Base-by-base conservation (phyloP, 345 rosid species). In the Eucalyptus tenuipes region DNA sequence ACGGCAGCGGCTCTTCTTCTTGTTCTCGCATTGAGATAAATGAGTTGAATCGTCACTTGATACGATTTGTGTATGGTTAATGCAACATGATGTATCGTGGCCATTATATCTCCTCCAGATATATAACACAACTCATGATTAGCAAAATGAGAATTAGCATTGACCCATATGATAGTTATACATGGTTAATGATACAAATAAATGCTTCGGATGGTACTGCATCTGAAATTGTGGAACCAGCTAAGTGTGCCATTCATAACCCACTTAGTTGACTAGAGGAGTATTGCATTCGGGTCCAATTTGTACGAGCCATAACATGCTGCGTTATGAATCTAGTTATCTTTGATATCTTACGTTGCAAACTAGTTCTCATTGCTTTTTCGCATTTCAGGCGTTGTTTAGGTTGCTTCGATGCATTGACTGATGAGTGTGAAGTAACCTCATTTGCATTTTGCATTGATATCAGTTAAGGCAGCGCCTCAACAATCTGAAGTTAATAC, bases 401-500 rank as follows among this genome's bases (percentile, higher is more conserved):
- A 85, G 55, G 47, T 75, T 75, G 82, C 47, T 37, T 75, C 29
- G 4, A n/a, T 86, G 29, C 27, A n/a, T 40, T 20, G 82, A 40
- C 82, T 37, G 50, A 88, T 13, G 48, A 88, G 85, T 48, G n/a
- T 40, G 82, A 71, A 71, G 81, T 71, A 71, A 75, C 82, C 45
- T 75, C 15, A 37, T 40, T 75, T 75, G 82, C 47, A 75, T 75
- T 75, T 75, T 75, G 29, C 47, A 40, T 89, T 92, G 89, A 90
- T 91, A 79, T 37, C 92, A 95, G 96, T 91, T 24, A 93, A 92
- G 91, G 97, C 96, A 55, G 89, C 91, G 88, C 91, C 96, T 57
- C 93, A 90, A 91, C 96, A 95, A 88, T 92, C 94, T 47, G 95
- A 94, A 93, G 93, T 88, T 59, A 88, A 49, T 89, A 75, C 86